phyloP scores from a whole-genome alignment of 2,329 filamentous ascomycete species.

The Lachnellula occidentalis region DNA sequence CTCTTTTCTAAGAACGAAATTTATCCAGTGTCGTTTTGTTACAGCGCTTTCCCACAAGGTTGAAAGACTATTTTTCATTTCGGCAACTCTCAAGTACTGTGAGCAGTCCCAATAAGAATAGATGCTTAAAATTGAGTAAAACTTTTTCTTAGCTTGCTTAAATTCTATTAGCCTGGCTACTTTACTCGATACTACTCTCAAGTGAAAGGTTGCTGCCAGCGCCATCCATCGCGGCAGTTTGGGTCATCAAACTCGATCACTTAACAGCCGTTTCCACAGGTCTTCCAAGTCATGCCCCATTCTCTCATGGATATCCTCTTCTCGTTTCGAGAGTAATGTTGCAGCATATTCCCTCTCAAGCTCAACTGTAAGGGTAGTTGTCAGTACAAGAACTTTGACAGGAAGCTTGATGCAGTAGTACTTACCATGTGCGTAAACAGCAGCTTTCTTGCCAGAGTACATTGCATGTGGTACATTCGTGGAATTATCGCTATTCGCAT shows the following conservation, averaged over 20 bases:
- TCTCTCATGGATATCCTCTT: background rate
- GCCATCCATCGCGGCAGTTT: too few relatives aligned
- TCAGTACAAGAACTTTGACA: background rate
- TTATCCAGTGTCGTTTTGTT: too few relatives aligned
- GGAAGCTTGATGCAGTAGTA: slow-evolving; percentile 3
- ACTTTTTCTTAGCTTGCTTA: too few relatives aligned
- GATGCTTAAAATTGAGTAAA: too few relatives aligned
- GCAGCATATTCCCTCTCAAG: slow-evolving; percentile 11
- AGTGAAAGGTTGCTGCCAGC: too few relatives aligned
- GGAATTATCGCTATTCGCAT: slow-evolving; percentile 53
- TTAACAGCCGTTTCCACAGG: slow-evolving; percentile 1
- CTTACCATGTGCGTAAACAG: slow-evolving; percentile 53
- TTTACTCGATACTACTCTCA: too few relatives aligned
- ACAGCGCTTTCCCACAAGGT: too few relatives aligned
- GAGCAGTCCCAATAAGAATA: too few relatives aligned
- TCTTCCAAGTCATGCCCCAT: slow-evolving; percentile 14
- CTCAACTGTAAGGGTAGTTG: slow-evolving; percentile 4
- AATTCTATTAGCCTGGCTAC: too few relatives aligned
- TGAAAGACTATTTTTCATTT: too few relatives aligned
- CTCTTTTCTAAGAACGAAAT: too few relatives aligned
- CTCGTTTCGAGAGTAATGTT: slow-evolving; percentile 1
- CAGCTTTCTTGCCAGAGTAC: slow-evolving; percentile 52
- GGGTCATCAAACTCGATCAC: background rate
- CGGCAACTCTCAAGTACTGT: too few relatives aligned
- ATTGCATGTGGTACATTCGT: slow-evolving; percentile 59